Base-by-base conservation (phyloP, 208 protist genomes). In the Lotmaria passim region DNA sequence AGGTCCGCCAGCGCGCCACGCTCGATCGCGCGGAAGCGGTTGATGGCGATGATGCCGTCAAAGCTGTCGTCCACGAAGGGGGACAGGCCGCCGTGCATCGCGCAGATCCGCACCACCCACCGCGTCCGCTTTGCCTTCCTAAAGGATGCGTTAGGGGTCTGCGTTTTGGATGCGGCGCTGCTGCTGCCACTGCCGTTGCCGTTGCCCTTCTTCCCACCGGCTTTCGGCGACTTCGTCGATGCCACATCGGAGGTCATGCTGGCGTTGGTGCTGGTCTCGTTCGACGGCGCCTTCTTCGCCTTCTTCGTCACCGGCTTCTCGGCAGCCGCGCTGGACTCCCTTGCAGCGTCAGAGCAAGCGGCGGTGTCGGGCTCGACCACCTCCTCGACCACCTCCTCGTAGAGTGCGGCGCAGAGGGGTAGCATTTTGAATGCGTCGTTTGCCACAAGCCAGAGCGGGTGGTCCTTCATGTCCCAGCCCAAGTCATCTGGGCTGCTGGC, bases 1-100 rank as follows among this genome's bases (percentile, higher is more conserved):
- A 99, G 77, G 72, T 99, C 99, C 58, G 98, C 99, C n/a, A 99
- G 78, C 17, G 99, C 87, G 26, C 98, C 97, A 44, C 83, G 93
- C 97, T 98, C 66, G 96, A 99, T 69, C n/a, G 70, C 63, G 44
- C 78, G 75, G 58, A 98, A 98, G 23, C 99, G 86, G 46, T 93
- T 78, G 70, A 99, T 94, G 34, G 89, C 89, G 34, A 93, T 69
- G 69, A 99, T 97, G 63, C 98, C 94, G 43, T 99, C 95, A 58
- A 99, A 82, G 64, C 88, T 91, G 57, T 98, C 86, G 7, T 99
- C 86, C 66, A 99, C 93, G 58, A 77, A 92, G 21, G 99, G 99
- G 0, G 96, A 99, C 10, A 99, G 86, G 21, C 98, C 98, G 48
- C 98, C 98, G 79, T 99, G 98, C 83, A 98, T 98, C 39, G 98